Base-by-base conservation (phyloP, 108 stramenopile species). In the Pseudonitzschia pungens region DNA sequence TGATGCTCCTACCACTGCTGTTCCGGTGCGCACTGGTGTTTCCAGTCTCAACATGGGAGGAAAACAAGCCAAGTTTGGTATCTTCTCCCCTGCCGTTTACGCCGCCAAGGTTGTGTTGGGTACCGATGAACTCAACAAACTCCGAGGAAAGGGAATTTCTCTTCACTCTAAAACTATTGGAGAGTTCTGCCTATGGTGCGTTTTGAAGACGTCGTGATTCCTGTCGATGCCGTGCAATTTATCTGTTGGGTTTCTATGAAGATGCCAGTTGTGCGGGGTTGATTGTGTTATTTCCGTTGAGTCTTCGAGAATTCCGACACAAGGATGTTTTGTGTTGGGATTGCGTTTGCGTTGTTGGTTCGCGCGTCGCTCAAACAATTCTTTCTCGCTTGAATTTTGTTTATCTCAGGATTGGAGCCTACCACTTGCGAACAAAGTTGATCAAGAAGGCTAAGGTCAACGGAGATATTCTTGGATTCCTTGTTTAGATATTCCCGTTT, bases 41-140 rank as follows among this genome's bases (percentile, higher is more conserved):
- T 70, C 78, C 15, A 71, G 70, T 51, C 76, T 93, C 48, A 84
- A 82, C 57, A 91, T 91, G 90, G 91, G 91, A 68, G 83, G 82
- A 31, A 77, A 76, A 33, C 71, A 82, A 76, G 92, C 97, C 57
- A 99, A 97, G 79, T 99, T 99, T 76, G 98, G 98, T 43, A 68
- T 97, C 27, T 99, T 97, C 83, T 96, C 96, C 40, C 97, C 97
- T 29, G 98, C 96, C n/a, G 98, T 97, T 9, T 93, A 96, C 68
- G 97, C 65, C 21, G 97, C 97, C 56, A 97, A 96, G 82, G 66
- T 97, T 78, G 91, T 83, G 16, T 85, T 94, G 63, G 95, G 95
- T 68, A 73, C 80, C 33, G 88, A 86, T 26, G 92, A 85, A 70
- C 62, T 92, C 52, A 93, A 93, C 80, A 91, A 94, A 70, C 73